Evolutionary conservation across 2,329 filamentous ascomycete species (phyloP).

Genomic region (Neofusicoccum ribis): DNA sequence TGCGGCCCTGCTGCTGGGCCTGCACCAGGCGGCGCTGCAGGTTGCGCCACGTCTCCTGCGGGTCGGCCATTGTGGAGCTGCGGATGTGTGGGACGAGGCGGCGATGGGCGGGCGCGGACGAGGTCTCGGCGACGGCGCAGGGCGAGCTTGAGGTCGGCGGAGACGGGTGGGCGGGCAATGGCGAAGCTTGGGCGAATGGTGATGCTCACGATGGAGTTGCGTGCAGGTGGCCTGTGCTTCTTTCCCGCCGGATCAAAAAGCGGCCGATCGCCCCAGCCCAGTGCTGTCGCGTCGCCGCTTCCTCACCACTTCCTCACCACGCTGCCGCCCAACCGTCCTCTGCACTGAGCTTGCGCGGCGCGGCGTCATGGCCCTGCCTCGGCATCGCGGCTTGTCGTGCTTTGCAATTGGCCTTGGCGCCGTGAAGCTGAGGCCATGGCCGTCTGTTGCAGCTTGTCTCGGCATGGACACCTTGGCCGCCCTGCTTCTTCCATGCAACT

Average conservation of each 20-base stretch:
- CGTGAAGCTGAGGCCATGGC: too few relatives aligned
- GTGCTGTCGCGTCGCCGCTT: background rate
- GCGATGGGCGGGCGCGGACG: background rate
- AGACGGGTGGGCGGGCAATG: conserved; percentile 1
- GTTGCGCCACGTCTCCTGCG: conserved; percentile 66
- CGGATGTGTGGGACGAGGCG: background rate
- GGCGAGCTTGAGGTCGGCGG: background rate
- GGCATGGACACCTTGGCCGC: background rate
- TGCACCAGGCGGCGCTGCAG: conserved; percentile 61
- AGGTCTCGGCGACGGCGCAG: background rate
- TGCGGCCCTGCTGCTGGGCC: conserved; percentile 47
- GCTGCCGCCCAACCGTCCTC: background rate
- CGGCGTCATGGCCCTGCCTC: background rate
- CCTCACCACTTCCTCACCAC: background rate
- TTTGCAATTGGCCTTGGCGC: background rate
- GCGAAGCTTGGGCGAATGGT: background rate
- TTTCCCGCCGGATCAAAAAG: conserved; percentile 9
- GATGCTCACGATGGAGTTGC: conserved; percentile 6
- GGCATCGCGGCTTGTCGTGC: background rate
- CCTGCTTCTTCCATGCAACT: background rate
- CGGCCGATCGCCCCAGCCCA: background rate
- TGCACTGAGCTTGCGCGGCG: too few relatives aligned
- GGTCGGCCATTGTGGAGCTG: conserved; percentile 43
- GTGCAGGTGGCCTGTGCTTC: background rate
- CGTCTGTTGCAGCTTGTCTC: background rate